Evolutionary conservation across 306 rosid genomes (phyloP), one percentile per base, ranked within the genome.

Genomic region (Mucuna pruriens): DNA sequence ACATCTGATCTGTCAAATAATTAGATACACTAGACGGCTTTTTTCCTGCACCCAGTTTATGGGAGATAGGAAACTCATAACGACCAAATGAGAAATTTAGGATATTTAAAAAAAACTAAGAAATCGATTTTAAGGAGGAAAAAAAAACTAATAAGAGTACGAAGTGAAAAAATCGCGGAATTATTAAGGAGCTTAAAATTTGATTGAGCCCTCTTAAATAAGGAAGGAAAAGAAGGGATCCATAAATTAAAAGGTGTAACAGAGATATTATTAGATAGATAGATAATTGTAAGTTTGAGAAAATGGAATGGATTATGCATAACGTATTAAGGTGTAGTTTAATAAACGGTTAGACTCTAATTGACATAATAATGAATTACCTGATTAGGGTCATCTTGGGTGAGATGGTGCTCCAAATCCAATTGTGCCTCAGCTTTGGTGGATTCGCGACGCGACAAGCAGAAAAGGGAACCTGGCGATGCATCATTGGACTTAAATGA

Each of bases 341-440:
- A 15, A 48, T 48, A 4, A 46, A 45, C 13, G 17, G 20, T 4
- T 48, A 15, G 8, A n/a, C 6, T 52, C 4, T 46, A 46, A 46
- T 46, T 46, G 3, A 36, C 4, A 49, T 22, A 10, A 26, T 9
- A 57, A 55, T 23, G 8, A n/a, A 66, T 13, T 68, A 69, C 90
- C 88, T 82, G 88, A 64, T 64, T 2, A 63, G 44, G 26, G 0
- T 78, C 71, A 9, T 80, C 85, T 8, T 77, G 55, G 13, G 10
- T 1, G 45, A 48, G 16, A 72, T 48, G 39, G 6, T 45, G 71
- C 4, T 84, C 81, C 51, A 79, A 66, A 29, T 83, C 77, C 4
- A 76, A 48, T 10, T 76, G 88, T 5, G 82, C 85, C 23, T 80
- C 81, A 15, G 88, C 84, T 54, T 82, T 79, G 25, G 87, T 82